Evolutionary conservation across 352 stramenopile species (phyloP), one percentile per base, ranked within the genome.

Genomic region (Globisporangium paroecandrum): DNA sequence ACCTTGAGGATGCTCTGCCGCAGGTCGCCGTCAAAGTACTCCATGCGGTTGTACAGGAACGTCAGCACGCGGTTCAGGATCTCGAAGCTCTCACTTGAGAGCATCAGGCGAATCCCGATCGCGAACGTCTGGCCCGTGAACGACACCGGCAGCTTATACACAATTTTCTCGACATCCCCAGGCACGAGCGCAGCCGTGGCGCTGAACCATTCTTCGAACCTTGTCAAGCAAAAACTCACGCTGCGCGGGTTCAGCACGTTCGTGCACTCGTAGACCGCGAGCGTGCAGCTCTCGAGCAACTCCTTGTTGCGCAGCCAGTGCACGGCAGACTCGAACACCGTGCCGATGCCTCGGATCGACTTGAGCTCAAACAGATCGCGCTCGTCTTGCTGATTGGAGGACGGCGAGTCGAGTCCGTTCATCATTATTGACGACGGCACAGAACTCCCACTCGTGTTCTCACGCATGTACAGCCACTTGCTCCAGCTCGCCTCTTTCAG

Each of bases 1-100:
- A 79, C 78, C 60, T 90, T 89, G 18, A 94, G 69, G 49, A 91
- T 78, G 62, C 73, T 80, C 47, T 89, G 79, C 0, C 85, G 81
- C 38, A 94, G 63, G 10, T 90, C 81, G 13, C 82, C 84, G 62
- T 89, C 83, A 49, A 94, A 85, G 49, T 89, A 80, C 55, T 89
- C 83, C 66, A 94, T 84, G 13, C 77, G 75, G 58, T 89, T 80
- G 71, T 94, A 94, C 49, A 94, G 54, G 63, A 94, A 94, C 4
- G 81, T 66, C 13, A 94, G 63, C 24, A 80, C 79, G 36, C 82
- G 79, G 47, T 78, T 82, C 3, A 94, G 65, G 36, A 91, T 88
- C 64, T 91, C 83, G 47, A 85, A 90, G 65, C 82, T 89, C 56
- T 92, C 85, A 53, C 79, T 90, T 15, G 79, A 81, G 0, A 94